Conservation (phyloP, 768 basidiomycete genomes). For the Boletus vinaceobasis region DNA sequence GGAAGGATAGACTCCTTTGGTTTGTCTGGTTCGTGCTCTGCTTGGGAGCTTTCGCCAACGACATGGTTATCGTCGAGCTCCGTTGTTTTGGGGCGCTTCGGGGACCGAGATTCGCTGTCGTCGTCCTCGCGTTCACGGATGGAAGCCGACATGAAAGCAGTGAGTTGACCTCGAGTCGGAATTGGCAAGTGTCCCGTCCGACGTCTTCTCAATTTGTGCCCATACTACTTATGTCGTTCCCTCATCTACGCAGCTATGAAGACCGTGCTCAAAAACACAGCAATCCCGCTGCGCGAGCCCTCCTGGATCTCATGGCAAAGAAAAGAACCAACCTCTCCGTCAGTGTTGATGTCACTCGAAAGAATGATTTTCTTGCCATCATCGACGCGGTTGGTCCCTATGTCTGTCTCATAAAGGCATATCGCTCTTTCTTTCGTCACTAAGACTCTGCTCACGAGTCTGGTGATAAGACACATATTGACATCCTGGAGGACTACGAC, state of each 20-base stretch:
- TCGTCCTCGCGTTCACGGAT: conserved; percentile 54
- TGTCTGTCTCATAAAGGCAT: conserved; percentile 92
- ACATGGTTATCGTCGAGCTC: conserved; percentile 11
- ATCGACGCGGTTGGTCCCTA: conserved; percentile 86
- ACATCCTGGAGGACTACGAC: conserved; percentile 92
- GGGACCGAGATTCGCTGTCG: conserved; percentile 31
- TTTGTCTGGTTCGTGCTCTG: neutral
- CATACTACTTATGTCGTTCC: conserved; percentile 37
- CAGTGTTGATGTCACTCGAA: conserved; percentile 88
- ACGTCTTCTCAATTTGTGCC: neutral
- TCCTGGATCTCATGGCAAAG: conserved; percentile 78
- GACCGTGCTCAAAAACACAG: conserved; percentile 52
- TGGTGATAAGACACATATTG: conserved; percentile 82
- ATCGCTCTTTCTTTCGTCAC: conserved; percentile 6
- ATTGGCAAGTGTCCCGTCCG: neutral
- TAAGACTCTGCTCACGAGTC: conserved; percentile 23
- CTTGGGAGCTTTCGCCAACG: conserved; percentile 3
- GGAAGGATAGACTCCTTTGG: conserved; percentile 46
- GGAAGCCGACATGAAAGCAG: conserved; percentile 26
- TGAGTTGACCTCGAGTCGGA: neutral
- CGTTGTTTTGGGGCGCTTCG: conserved; percentile 39
- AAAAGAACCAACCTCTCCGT: conserved; percentile 93
- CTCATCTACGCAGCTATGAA: conserved; percentile 54
- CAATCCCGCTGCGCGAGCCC: conserved; percentile 75
- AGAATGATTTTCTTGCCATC: conserved; percentile 75